A percentile compares a stretch with the other conserved stretches of the same genome.
phyloP scores from a whole-genome alignment of 352 stramenopile species.

The Saprolegnia parasitica region DNA sequence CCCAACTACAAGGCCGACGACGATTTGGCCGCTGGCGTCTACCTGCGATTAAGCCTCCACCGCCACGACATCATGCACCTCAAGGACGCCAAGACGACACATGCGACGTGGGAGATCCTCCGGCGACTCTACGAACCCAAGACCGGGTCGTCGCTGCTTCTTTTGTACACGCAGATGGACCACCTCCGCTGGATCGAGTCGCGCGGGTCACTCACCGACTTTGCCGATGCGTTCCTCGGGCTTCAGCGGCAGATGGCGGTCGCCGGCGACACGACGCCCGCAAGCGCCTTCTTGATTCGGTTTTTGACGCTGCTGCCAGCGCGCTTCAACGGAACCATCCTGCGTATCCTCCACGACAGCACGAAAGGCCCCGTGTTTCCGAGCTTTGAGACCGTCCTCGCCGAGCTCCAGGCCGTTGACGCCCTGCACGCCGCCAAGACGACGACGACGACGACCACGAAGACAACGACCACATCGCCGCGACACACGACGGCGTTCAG shows the following conservation, averaged over 20 bases:
- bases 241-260: neutral
- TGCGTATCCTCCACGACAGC: slow-evolving; percentile 2
- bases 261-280: slow-evolving; percentile 5
- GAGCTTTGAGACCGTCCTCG: neutral
- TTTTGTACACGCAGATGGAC: slow-evolving; percentile 11
- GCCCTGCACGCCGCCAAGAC: neutral
- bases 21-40: neutral
- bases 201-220: neutral
- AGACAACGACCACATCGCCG: neutral
- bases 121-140: slow-evolving; percentile 8
- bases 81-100: slow-evolving; percentile 8
- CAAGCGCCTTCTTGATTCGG: slow-evolving; percentile 4
- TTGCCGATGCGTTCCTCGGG: neutral
- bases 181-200: slow-evolving; percentile 1
- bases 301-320: slow-evolving; percentile 4
- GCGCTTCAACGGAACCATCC: neutral
- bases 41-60: slow-evolving; percentile 4
- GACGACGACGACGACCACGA: neutral
- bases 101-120: slow-evolving; percentile 6
- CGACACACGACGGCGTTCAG: neutral
- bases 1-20: neutral
- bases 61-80: slow-evolving; percentile 10
- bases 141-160: neutral
- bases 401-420: neutral
- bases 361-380: slow-evolving; percentile 14